Evolutionary conservation across 768 basidiomycete genomes (phyloP).

Genomic region (Naganishia friedmannii): DNA sequence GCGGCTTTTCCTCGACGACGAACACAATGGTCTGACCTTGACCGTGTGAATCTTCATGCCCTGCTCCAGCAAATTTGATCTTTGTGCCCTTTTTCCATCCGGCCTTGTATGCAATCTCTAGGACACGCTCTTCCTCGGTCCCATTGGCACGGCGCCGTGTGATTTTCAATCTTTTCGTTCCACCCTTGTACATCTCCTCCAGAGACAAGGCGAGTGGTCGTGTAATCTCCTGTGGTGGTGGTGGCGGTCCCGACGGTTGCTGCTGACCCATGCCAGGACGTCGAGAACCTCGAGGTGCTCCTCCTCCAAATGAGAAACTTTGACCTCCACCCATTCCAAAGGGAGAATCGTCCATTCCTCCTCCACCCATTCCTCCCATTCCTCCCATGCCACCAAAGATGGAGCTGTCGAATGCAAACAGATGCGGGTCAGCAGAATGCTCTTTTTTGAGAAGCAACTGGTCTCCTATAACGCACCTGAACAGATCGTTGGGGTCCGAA

Average conservation of each 20-base stretch:
- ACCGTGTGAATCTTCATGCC: slow-evolving; percentile 54
- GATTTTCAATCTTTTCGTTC: slow-evolving; percentile 83
- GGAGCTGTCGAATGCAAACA: slow-evolving; percentile 16
- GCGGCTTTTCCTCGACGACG: slow-evolving; percentile 91
- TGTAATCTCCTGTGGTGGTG: slow-evolving; percentile 60
- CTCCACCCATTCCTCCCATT: slow-evolving; percentile 25
- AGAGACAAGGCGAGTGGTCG: slow-evolving; percentile 88
- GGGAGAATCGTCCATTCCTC: slow-evolving; percentile 56
- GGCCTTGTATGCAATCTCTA: slow-evolving; percentile 74
- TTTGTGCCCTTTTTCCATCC: slow-evolving; percentile 98
- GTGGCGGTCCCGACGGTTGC: slow-evolving; percentile 32
- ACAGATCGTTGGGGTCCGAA: slow-evolving; percentile 98
- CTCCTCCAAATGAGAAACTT: slow-evolving; percentile 55
- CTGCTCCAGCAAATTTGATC: slow-evolving; percentile 79
- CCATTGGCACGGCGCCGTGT: slow-evolving; percentile 71
- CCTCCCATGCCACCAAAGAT: slow-evolving; percentile 30
- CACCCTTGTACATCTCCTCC: slow-evolving; percentile 95
- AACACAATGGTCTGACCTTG: slow-evolving; percentile 66
- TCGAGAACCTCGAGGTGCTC: slow-evolving; percentile 26
- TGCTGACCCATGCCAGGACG: slow-evolving; percentile 26
- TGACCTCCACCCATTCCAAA: slow-evolving; percentile 53
- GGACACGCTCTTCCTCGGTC: slow-evolving; percentile 79
- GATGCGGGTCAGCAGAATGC: neutral
- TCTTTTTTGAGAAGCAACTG: neutral
- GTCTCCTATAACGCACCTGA: slow-evolving; percentile 72